Evolutionary conservation across 495 filamentous ascomycete genomes (phyloP).

Genomic region (Polyplosphaeria fusca): DNA sequence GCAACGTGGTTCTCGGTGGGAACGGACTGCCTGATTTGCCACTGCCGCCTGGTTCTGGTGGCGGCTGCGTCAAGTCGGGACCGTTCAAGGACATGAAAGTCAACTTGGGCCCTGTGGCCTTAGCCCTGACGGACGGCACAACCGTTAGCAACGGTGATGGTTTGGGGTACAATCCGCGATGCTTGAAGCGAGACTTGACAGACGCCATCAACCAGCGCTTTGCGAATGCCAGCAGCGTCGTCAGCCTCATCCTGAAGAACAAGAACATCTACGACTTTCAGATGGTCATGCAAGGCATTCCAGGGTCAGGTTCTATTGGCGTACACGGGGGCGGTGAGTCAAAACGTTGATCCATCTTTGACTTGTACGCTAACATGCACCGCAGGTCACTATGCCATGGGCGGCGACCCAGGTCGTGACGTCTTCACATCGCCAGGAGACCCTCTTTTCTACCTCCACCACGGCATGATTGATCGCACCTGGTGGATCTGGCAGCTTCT

Average conservation of each 20-base stretch:
- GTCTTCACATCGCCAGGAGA: slow-evolving; percentile 29
- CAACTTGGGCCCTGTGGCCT: slow-evolving; percentile 22
- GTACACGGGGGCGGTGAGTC: slow-evolving; percentile 32
- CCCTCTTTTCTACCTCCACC: slow-evolving; percentile 26
- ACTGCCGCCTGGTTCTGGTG: slow-evolving; percentile 54
- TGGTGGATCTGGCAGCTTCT: slow-evolving; percentile 32
- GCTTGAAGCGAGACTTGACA: slow-evolving; percentile 27
- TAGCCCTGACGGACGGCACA: slow-evolving; percentile 6
- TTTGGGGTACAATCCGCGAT: slow-evolving; percentile 23
- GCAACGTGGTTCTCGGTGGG: slow-evolving; percentile 30
- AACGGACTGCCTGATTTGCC: slow-evolving; percentile 22
- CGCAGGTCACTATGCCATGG: slow-evolving; percentile 25
- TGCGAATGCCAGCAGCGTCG: slow-evolving; percentile 12
- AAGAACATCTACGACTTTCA: slow-evolving; percentile 24
- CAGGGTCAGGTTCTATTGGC: slow-evolving; percentile 21
- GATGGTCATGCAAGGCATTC: slow-evolving; percentile 27
- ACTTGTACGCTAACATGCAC: no score
- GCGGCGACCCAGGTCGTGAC: slow-evolving; percentile 28
- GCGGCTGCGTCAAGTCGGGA: slow-evolving; percentile 61
- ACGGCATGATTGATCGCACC: slow-evolving; percentile 26
- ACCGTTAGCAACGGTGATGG: slow-evolving; percentile 12
- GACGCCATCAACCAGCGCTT: slow-evolving; percentile 11
- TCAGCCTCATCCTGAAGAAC: slow-evolving; percentile 10
- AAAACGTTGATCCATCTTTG: no score
- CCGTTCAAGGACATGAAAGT: slow-evolving; percentile 49